A percentile compares a stretch with the other conserved stretches of the same genome.
Conservation (phyloP, 2,329 filamentous ascomycete species). For the Colletotrichum musae region DNA sequence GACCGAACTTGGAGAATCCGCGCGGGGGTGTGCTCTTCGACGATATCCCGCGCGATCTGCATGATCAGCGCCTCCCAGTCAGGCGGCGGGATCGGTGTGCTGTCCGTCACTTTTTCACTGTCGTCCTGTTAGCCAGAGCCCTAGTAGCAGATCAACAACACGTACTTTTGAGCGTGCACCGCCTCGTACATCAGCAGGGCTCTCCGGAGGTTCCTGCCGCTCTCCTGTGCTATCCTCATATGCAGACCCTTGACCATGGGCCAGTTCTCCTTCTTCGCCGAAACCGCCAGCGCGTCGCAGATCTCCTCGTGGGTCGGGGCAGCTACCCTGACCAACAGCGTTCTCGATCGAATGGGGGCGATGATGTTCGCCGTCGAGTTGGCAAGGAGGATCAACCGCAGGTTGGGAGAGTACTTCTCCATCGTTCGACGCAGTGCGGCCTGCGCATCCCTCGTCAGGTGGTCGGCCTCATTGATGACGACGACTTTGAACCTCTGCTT, state of each 20-base stretch:
- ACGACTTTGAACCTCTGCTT: slow-evolving; percentile 98
- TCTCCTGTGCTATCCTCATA: slow-evolving; percentile 88
- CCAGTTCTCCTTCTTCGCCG: slow-evolving; percentile 87
- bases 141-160: slow-evolving; percentile 23
- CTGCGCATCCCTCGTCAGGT: slow-evolving; percentile 93
- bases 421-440: slow-evolving; percentile 95
- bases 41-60: slow-evolving; percentile 92
- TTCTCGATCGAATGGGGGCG: slow-evolving; percentile 94
- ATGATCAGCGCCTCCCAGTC: slow-evolving; percentile 96
- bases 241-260: slow-evolving; percentile 82
- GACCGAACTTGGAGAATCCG: slow-evolving; percentile 89
- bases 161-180: slow-evolving; percentile 96
- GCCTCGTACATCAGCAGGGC: slow-evolving; percentile 98
- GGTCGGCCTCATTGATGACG: slow-evolving; percentile 98
- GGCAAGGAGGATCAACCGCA: slow-evolving; percentile 91
- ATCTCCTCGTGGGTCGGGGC: slow-evolving; percentile 91
- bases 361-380: slow-evolving; percentile 99
- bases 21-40: slow-evolving; percentile 92
- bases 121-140: slow-evolving; percentile 48
- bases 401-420: slow-evolving; percentile 98
- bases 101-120: slow-evolving; percentile 91
- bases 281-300: slow-evolving; percentile 78
- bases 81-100: slow-evolving; percentile 90
- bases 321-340: slow-evolving; percentile 90
- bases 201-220: slow-evolving; percentile 89